Evolutionary conservation across 257 asterid species (phyloP), one percentile per base, ranked within the genome.

Genomic region (Plectranthus barbatus): DNA sequence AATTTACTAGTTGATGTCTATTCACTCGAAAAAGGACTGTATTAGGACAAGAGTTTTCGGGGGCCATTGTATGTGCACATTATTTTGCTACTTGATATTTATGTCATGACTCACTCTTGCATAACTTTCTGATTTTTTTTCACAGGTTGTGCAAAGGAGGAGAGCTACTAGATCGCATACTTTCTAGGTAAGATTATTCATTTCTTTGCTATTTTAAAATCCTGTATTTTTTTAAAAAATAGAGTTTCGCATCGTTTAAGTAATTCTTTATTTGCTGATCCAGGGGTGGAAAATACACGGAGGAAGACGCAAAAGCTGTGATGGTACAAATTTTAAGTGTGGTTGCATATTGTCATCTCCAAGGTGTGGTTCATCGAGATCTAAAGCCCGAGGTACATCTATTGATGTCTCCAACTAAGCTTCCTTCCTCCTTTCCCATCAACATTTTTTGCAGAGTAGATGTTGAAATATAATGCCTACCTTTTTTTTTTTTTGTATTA

Each of bases 321-420:
- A 79, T 85, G 80, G 70, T 76, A 41, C 90, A 85, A 67, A 77
- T 85, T 63, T 64, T 85, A 48, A 83, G 78, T 26, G 86, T 80
- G 6, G 76, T 64, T 52, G 79, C 87, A 6, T 81, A 78, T 69
- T 83, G 81, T 56, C 94, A 85, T 79, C 90, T 83, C 57, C 94
- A 85, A 79, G 94, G 94, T 45, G 87, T 85, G 34, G 94, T 85
- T 69, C 94, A 85, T 60, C 82, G 94, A 21, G 94, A 85, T 74
- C 77, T 85, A 59, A 83, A 85, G 66, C 90, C 94, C 0, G 94
- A 85, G 93, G 93, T 85, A 68, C 12, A 21, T 21, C 42, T 31
- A 12, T 50, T 37, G 14, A 11, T 49, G 12, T 60, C 34, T 52
- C 20, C 10, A 19, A 39, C 42, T 2, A 20, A 21, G 33, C n/a